These are phyloP conservation scores for Ascochyta lentis DNA, from an alignment of 2,329 filamentous ascomycete species.

Conservation along the genomic window DNA sequence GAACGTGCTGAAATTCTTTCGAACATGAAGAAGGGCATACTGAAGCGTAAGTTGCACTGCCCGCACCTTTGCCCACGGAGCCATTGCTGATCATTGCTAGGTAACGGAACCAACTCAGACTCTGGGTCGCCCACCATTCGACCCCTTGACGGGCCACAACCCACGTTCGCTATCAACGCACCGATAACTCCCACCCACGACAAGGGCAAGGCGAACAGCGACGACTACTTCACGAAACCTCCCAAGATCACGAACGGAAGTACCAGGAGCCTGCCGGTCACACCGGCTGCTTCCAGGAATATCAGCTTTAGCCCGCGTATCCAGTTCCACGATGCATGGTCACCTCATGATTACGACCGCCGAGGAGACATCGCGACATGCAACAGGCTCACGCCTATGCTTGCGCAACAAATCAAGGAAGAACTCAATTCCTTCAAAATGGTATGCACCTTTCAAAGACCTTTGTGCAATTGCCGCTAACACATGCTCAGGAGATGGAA, in stretches of 20 bases:
- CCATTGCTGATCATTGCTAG: slow-evolving; percentile 34
- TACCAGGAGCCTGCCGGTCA: slow-evolving; percentile 80
- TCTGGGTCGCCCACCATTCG: slow-evolving; percentile 73
- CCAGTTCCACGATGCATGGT: slow-evolving; percentile 96
- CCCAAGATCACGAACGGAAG: slow-evolving; percentile 73
- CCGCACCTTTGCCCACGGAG: background rate
- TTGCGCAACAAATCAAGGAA: slow-evolving; percentile 99
- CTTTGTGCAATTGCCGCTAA: slow-evolving; percentile 49
- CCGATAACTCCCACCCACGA: slow-evolving; percentile 88
- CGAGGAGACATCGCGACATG: slow-evolving; percentile 96
- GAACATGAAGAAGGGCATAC: slow-evolving; percentile 91
- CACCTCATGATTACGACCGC: slow-evolving; percentile 92
- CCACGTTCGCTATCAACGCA: slow-evolving; percentile 79
- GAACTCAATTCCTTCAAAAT: slow-evolving; percentile 99
- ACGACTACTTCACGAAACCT: slow-evolving; percentile 88
- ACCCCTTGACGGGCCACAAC: slow-evolving; percentile 66
- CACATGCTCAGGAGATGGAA: slow-evolving; percentile 86
- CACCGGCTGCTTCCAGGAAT: slow-evolving; percentile 72
- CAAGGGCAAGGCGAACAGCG: slow-evolving; percentile 56
- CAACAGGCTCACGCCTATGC: slow-evolving; percentile 94
- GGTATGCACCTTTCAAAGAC: slow-evolving; percentile 62
- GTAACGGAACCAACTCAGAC: slow-evolving; percentile 63
- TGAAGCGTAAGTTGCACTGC: slow-evolving; percentile 75
- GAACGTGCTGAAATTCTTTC: slow-evolving; percentile 92
- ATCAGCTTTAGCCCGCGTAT: slow-evolving; percentile 88